Conservation (phyloP, 2,329 filamentous ascomycete species). For the Celoporthe dispersa region DNA sequence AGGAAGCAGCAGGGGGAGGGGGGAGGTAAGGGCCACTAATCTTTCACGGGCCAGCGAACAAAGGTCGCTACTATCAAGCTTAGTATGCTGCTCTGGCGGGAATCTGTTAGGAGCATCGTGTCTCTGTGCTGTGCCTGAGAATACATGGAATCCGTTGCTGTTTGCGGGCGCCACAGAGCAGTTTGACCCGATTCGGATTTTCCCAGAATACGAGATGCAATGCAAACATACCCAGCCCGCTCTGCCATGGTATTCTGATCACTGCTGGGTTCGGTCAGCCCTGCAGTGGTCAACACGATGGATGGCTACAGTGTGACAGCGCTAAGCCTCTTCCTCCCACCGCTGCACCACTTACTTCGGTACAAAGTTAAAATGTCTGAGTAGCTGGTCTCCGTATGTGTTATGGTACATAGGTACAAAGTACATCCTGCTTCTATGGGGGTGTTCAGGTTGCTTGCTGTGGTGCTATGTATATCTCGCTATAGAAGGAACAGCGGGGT, state of each 20-base stretch:
- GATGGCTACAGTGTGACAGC: neutral
- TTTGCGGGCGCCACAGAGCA: neutral
- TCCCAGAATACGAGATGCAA: neutral
- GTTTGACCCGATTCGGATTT: neutral
- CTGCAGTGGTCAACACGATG: neutral
- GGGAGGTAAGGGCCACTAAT: neutral
- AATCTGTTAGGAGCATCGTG: neutral
- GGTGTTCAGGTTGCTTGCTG: neutral
- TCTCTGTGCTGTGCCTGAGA: neutral
- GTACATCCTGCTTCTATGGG: neutral
- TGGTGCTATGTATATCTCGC: neutral
- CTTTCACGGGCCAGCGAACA: neutral
- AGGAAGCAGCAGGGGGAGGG: neutral
- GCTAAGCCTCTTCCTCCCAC: neutral
- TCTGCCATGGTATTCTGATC: neutral
- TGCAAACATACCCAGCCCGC: neutral
- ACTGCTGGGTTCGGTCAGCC: neutral
- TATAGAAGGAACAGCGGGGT: slow-evolving; percentile 20
- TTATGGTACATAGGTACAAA: neutral
- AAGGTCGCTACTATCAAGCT: slow-evolving; percentile 8
- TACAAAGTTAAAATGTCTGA: neutral
- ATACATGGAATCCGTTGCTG: neutral
- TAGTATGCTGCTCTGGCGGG: neutral
- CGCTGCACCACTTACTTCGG: neutral
- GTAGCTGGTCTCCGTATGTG: neutral